Percentiles rank a stretch among this genome's conserved stretches.
Conservation (phyloP, 177 flowering plant species). For the Vitis hybrid region DNA sequence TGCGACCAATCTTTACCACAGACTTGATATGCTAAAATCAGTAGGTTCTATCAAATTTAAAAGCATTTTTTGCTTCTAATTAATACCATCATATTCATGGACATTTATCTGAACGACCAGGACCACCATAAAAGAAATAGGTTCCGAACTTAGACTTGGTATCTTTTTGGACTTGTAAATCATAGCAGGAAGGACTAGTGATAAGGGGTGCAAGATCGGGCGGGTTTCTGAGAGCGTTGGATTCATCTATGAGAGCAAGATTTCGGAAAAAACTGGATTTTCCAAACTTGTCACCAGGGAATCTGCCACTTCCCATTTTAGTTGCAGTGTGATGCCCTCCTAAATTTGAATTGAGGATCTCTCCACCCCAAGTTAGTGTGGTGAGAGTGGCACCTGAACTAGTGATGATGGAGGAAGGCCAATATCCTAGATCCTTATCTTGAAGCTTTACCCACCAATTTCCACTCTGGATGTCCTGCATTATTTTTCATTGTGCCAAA, state of each 20-base stretch:
- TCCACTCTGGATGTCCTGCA: neutral
- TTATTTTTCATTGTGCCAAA: neutral
- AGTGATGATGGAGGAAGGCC: neutral
- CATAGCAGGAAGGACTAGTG: slow-evolving; percentile 3
- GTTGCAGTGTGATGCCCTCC: slow-evolving; percentile 7
- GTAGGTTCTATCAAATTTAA: no score
- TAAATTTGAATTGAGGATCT: neutral
- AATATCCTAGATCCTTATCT: slow-evolving; percentile 1
- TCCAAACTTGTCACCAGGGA: slow-evolving; percentile 1
- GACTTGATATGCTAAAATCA: no score
- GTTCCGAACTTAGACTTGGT: no score
- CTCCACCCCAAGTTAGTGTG: slow-evolving; percentile 1
- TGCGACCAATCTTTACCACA: no score
- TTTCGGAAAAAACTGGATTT: neutral
- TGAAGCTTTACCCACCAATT: slow-evolving; percentile 5
- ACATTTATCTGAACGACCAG: no score
- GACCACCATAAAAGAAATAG: no score
- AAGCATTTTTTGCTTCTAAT: no score
- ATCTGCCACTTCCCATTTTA: slow-evolving; percentile 16
- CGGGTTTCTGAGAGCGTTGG: neutral
- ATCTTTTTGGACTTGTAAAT: neutral
- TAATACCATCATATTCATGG: no score
- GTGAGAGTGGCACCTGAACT: neutral
- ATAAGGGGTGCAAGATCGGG: neutral
- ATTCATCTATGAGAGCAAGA: neutral